Percentiles rank a stretch among this genome's conserved stretches.
Conservation (phyloP, 768 basidiomycete species). For the Hypsizygus marmoreus region DNA sequence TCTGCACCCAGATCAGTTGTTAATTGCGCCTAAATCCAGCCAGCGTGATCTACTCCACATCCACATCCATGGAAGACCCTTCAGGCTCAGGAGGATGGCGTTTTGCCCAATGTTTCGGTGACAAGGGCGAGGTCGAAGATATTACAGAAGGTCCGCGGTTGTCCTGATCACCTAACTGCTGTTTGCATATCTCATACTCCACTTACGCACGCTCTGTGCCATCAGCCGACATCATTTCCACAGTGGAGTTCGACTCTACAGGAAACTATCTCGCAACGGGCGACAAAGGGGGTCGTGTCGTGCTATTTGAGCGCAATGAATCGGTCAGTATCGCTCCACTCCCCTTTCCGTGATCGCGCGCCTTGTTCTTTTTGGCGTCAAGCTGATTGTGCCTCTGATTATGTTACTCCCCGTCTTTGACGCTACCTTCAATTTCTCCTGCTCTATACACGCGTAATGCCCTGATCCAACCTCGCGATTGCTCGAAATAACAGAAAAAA, state of each 20-base stretch:
- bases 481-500: slow-evolving; percentile 75
- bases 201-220: slow-evolving; percentile 23
- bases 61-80: slow-evolving; percentile 71
- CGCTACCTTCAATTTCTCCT: slow-evolving; percentile 12
- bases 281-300: slow-evolving; percentile 98
- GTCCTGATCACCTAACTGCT: slow-evolving; percentile 7
- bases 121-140: slow-evolving; percentile 99
- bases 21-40: slow-evolving; percentile 20
- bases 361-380: slow-evolving; percentile 17
- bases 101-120: slow-evolving; percentile 99
- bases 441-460: slow-evolving; percentile 11
- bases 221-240: slow-evolving; percentile 99
- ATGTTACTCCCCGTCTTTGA: slow-evolving; percentile 17
- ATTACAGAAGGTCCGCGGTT: slow-evolving; percentile 88
- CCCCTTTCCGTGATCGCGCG: slow-evolving; percentile 14
- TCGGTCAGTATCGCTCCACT: slow-evolving; percentile 52
- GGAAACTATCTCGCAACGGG: slow-evolving; percentile 99
- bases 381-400: slow-evolving; percentile 36
- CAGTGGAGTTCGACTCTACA: slow-evolving; percentile 99
- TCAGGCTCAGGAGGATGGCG: slow-evolving; percentile 92
- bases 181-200: slow-evolving; percentile 3
- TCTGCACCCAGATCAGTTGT: slow-evolving; percentile 18
- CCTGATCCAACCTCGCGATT: slow-evolving; percentile 24
- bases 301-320: slow-evolving; percentile 98
- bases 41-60: slow-evolving; percentile 24